These are phyloP conservation scores for Penicillium sp. DNA, from an alignment of 2,329 filamentous ascomycete species.

Conservation along the genomic window DNA sequence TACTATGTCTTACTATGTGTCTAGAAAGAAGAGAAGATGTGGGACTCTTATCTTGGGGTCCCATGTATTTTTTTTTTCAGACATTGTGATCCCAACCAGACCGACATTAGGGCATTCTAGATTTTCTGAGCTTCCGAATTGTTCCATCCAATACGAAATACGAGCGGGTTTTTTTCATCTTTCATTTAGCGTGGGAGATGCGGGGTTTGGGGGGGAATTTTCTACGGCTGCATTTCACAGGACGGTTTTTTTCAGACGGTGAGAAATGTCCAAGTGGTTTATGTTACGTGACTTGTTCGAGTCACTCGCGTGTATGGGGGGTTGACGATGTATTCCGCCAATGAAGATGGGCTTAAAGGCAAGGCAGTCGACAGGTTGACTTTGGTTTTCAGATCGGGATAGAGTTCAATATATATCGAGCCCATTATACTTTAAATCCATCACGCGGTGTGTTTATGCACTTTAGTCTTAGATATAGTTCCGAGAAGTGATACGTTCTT, in stretches of 20 bases:
- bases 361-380: neutral
- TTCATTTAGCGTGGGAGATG: conserved; percentile 15
- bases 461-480: too few species aligned
- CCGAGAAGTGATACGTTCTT: neutral
- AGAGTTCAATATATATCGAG: neutral
- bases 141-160: conserved; percentile 21
- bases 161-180: neutral
- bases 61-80: neutral
- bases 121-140: conserved; percentile 13
- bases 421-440: neutral
- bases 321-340: neutral
- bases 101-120: conserved; percentile 8
- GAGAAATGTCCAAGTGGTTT: neutral
- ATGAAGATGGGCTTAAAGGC: neutral
- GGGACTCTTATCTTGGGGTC: neutral
- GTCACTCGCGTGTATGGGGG: neutral
- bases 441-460: neutral
- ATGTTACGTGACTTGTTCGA: neutral
- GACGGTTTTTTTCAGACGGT: too few species aligned
- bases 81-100: conserved; percentile 21
- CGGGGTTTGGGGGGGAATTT: conserved; percentile 15
- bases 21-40: neutral
- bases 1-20: neutral
- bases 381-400: neutral
- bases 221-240: neutral